A percentile compares a stretch with the other conserved stretches of the same genome.
Evolutionary conservation across 2,329 filamentous ascomycete genomes (phyloP).

Genomic region (Alternaria dauci): DNA sequence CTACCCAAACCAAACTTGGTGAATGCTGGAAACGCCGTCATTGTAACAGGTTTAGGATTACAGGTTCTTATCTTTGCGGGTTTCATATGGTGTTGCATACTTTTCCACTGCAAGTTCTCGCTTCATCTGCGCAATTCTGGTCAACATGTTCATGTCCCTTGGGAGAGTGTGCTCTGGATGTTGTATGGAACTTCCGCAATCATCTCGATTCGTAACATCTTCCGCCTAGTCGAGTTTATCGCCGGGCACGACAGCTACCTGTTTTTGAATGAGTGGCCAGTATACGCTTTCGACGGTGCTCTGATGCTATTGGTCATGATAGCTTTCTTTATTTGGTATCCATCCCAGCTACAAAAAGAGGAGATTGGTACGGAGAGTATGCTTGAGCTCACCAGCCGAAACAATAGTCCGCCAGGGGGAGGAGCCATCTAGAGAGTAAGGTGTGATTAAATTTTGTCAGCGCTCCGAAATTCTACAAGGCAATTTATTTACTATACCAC

Average conservation of each 20-base stretch:
- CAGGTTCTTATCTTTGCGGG: slow-evolving; percentile 66
- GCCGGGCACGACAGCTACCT: slow-evolving; percentile 53
- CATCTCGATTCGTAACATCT: slow-evolving; percentile 57
- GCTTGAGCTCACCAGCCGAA: slow-evolving; percentile 14
- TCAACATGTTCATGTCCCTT: slow-evolving; percentile 27
- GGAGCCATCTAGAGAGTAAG: background rate
- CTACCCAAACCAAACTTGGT: slow-evolving; percentile 23
- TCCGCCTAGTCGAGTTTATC: slow-evolving; percentile 57
- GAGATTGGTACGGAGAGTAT: slow-evolving; percentile 5
- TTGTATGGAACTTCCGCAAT: slow-evolving; percentile 50
- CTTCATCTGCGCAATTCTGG: slow-evolving; percentile 29
- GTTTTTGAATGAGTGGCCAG: slow-evolving; percentile 59
- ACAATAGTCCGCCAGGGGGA: background rate
- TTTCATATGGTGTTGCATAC: slow-evolving; percentile 58
- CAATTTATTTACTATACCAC: slow-evolving; percentile 11
- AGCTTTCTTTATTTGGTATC: slow-evolving; percentile 20
- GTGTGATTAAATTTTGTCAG: background rate
- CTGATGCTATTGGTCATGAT: slow-evolving; percentile 50
- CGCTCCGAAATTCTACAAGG: background rate
- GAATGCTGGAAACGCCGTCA: slow-evolving; percentile 42
- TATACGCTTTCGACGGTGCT: slow-evolving; percentile 60
- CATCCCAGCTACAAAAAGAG: slow-evolving; percentile 8
- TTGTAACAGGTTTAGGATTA: slow-evolving; percentile 64
- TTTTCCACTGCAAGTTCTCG: slow-evolving; percentile 54
- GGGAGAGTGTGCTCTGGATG: slow-evolving; percentile 44